Percentiles rank a stretch among this genome's conserved stretches.
Conservation (phyloP, 371 early-diverging fungal species). For the Rhizomucor pusillus region DNA sequence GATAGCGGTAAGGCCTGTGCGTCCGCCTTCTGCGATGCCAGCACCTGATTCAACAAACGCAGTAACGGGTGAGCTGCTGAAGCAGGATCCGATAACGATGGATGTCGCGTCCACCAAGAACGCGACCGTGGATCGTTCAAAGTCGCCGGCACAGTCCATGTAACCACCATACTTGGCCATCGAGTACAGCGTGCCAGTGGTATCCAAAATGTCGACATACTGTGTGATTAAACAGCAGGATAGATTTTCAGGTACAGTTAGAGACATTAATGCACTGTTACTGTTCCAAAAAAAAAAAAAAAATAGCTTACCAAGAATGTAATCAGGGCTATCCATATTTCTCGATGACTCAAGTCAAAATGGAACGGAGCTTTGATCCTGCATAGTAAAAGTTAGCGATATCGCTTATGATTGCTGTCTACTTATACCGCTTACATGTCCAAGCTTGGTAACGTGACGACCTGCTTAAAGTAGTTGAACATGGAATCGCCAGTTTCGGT, state of each 20-base stretch:
- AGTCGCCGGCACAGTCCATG: conserved; percentile 69
- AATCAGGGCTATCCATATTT: conserved; percentile 78
- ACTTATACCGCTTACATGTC: no score
- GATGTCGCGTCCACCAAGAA: conserved; percentile 71
- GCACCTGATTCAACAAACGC: conserved; percentile 80
- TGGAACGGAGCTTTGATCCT: conserved; percentile 63
- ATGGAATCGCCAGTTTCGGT: conserved; percentile 58
- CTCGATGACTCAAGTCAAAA: conserved; percentile 58
- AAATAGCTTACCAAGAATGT: no score
- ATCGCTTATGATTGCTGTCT: no score
- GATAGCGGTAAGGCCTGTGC: conserved; percentile 74
- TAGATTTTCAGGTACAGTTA: no score
- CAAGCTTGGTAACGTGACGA: conserved; percentile 65
- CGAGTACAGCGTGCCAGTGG: conserved; percentile 77
- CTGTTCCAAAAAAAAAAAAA: no score
- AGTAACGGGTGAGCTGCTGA: conserved; percentile 75
- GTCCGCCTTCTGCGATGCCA: conserved; percentile 82
- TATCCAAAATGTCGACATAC: conserved; percentile 80
- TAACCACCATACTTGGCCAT: conserved; percentile 82
- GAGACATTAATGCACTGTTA: no score
- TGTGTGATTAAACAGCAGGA: no score
- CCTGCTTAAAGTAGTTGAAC: conserved; percentile 72
- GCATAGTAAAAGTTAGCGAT: no score
- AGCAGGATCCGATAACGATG: conserved; percentile 64
- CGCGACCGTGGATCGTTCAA: conserved; percentile 71